Evolutionary conservation across 305 asterid species (phyloP).

Genomic region (Solanum hybrid): DNA sequence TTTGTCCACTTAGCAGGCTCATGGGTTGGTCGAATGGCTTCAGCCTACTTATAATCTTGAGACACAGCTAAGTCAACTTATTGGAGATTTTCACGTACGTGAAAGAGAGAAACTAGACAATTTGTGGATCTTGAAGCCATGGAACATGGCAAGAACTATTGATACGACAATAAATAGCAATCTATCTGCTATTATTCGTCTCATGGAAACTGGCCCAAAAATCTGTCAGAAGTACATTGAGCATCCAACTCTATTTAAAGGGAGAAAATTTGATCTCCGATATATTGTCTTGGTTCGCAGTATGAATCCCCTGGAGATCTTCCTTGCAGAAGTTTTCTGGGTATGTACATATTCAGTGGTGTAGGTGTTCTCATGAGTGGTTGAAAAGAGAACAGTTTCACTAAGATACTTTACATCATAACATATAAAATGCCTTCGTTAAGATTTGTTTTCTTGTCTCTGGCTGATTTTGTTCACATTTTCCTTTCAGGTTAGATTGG

Average conservation of each 20-base stretch:
- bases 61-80: slow-evolving; percentile 73
- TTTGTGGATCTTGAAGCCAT: slow-evolving; percentile 94
- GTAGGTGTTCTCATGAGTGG: neutral
- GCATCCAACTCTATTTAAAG: slow-evolving; percentile 81
- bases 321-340: slow-evolving; percentile 85
- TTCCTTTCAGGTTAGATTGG: slow-evolving; percentile 71
- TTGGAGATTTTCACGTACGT: slow-evolving; percentile 67
- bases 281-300: slow-evolving; percentile 76
- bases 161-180: slow-evolving; percentile 78
- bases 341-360: slow-evolving; percentile 28
- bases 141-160: slow-evolving; percentile 99
- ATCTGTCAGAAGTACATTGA: slow-evolving; percentile 95
- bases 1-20: slow-evolving; percentile 44
- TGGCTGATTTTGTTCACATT: slow-evolving; percentile 7
- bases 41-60: slow-evolving; percentile 97
- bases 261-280: slow-evolving; percentile 92
- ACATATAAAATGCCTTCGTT: neutral
- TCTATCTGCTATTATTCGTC: slow-evolving; percentile 80
- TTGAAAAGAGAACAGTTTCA: neutral
- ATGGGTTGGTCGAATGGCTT: slow-evolving; percentile 83
- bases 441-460: neutral
- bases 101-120: slow-evolving; percentile 59
- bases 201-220: slow-evolving; percentile 98
- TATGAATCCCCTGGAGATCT: slow-evolving; percentile 74
- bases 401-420: neutral